phyloP scores from a whole-genome alignment of 2,329 filamentous ascomycete genomes.

The Aaosphaeria arxii region DNA sequence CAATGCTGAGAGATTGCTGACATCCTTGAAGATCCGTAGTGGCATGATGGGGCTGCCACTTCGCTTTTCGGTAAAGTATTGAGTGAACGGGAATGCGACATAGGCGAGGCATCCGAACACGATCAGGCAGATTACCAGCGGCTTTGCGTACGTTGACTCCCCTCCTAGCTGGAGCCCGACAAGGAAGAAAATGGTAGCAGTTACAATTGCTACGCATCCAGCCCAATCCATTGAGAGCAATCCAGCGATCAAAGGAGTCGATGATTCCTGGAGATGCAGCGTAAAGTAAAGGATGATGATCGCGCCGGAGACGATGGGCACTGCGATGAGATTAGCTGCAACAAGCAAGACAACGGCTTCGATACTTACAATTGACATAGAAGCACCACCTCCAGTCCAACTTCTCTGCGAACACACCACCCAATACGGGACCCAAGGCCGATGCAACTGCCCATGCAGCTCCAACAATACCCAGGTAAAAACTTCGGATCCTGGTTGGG shows the following conservation, averaged over 20 bases:
- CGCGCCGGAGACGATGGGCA: constrained; percentile 49
- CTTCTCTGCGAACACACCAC: constrained; percentile 48
- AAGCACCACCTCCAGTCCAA: constrained; percentile 53
- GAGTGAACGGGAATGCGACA: constrained; percentile 55
- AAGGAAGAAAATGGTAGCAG: constrained; percentile 49
- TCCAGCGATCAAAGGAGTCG: constrained; percentile 45
- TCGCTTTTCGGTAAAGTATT: constrained; percentile 61
- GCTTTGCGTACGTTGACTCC: constrained; percentile 44
- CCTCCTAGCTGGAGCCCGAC: constrained; percentile 54
- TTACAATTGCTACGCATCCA: constrained; percentile 49
- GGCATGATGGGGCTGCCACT: constrained; percentile 67
- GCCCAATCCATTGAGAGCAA: constrained; percentile 54
- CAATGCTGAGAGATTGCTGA: constrained; percentile 57
- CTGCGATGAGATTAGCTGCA: constrained; percentile 32
- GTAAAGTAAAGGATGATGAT: constrained; percentile 51
- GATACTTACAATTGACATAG: constrained; percentile 26
- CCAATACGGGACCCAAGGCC: constrained; percentile 52
- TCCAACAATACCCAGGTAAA: constrained; percentile 53
- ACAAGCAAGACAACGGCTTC: neutral
- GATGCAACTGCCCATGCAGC: constrained; percentile 57
- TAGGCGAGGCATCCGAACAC: constrained; percentile 47
- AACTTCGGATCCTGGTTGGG: constrained; percentile 39
- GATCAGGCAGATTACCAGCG: constrained; percentile 52
- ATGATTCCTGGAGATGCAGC: constrained; percentile 52
- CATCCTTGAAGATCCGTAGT: constrained; percentile 58